Evolutionary conservation across 768 basidiomycete species (phyloP), one percentile per base, ranked within the genome.

Genomic region (Rhodotorula babjevae): DNA sequence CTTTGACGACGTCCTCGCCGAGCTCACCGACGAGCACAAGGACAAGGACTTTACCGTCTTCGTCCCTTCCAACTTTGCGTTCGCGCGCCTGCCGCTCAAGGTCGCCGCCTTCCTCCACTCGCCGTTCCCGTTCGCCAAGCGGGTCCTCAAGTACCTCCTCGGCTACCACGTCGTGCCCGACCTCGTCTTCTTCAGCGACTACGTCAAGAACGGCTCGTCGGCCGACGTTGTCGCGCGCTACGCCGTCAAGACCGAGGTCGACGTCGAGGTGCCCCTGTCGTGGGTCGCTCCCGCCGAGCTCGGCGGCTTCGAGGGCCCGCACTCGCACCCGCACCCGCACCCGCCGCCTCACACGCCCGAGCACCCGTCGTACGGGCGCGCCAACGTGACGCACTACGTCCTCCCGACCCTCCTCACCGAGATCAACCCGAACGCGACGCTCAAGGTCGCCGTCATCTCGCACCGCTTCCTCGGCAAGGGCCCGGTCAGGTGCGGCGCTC

Each of bases 91-190:
- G 23, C 69, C 64, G 42, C 67, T 68, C 42, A 76, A 77, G 56
- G 78, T 81, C 70, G 76, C 78, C 63, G 77, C 80, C 61, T 82
- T 78, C 79, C 77, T 83, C 59, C 82, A 82, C 79, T 81, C 80
- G 27, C 82, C 82, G 2, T 81, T 69, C 59, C 65, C 74, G 3
- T 33, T 75, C 61, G 53, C 69, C 4, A 65, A 66, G 56, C 53
- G 55, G 33, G 78, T 78, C 44, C 72, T 83, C 62, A 77, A 77
- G 56, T 81, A 82, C 68, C 40, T 83, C 55, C 75, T 83, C 33
- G 73, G 75, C 1, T 82, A 81, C 76, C 83, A 83, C 77, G 75
- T 80, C 71, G 69, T 82, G n/a, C 81, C 82, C 27, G 66, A 81
- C 66, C 72, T 80, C 10, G 67, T 80, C 29, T 74, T 83, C 63